Evolutionary conservation across 208 protist genomes (phyloP).

Genomic region (Wallacemonas sp.): DNA sequence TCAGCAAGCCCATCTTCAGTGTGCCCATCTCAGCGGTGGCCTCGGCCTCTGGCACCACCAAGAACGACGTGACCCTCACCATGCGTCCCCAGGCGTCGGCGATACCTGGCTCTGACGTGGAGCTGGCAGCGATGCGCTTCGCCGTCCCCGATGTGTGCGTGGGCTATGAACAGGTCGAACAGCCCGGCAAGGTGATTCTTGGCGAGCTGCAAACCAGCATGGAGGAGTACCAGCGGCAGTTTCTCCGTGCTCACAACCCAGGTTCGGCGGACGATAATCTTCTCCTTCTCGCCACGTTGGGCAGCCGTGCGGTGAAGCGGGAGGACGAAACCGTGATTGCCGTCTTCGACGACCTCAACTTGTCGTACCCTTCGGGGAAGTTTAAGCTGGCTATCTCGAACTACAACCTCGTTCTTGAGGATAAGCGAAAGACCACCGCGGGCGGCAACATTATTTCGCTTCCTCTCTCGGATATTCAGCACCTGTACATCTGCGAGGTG

Average conservation of each 20-base stretch:
- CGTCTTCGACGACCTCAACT: constrained; percentile 72
- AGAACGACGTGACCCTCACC: constrained; percentile 74
- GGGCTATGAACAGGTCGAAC: constrained; percentile 83
- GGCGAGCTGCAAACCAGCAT: constrained; percentile 52
- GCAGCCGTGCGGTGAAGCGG: constrained; percentile 23
- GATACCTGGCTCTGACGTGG: constrained; percentile 21
- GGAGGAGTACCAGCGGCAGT: constrained; percentile 52
- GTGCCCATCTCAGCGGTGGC: constrained; percentile 70
- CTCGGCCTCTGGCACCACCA: constrained; percentile 66
- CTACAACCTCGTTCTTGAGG: constrained; percentile 73
- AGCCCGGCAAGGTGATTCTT: constrained; percentile 72
- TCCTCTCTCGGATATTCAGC: constrained; percentile 64
- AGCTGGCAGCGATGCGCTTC: constrained; percentile 79
- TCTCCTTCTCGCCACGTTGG: constrained; percentile 57
- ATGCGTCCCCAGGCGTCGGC: constrained; percentile 45
- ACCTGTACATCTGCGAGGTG: constrained; percentile 83
- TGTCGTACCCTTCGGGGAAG: constrained; percentile 79
- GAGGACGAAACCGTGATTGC: constrained; percentile 70
- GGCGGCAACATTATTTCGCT: constrained; percentile 39
- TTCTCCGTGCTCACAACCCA: constrained; percentile 36
- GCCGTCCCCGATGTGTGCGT: constrained; percentile 81
- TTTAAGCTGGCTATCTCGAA: constrained; percentile 85
- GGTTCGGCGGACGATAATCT: constrained; percentile 34
- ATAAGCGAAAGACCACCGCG: constrained; percentile 57
- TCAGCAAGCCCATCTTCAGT: constrained; percentile 53